These are phyloP conservation scores for Penicillium sumatraense DNA, from an alignment of 2,329 filamentous ascomycete species.

Conservation along the genomic window DNA sequence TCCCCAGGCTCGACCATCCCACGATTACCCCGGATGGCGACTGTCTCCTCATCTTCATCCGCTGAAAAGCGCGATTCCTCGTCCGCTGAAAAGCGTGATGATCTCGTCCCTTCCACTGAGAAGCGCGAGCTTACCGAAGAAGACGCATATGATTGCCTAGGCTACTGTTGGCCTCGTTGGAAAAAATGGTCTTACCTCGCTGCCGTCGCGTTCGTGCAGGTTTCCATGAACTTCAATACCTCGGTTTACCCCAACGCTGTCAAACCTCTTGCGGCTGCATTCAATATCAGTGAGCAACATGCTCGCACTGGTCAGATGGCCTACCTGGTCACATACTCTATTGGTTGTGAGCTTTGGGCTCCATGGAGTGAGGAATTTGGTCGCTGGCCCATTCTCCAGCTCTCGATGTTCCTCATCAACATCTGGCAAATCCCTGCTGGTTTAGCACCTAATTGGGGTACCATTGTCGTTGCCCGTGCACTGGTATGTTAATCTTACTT, in stretches of 20 bases:
- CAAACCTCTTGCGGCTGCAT: constrained; percentile 65
- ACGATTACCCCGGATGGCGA: constrained; percentile 1
- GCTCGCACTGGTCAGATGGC: constrained; percentile 73
- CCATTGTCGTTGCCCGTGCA: constrained; percentile 66
- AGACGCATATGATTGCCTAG: constrained; percentile 67
- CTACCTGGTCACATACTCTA: constrained; percentile 76
- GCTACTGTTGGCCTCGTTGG: constrained; percentile 58
- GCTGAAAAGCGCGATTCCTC: constrained; percentile 2
- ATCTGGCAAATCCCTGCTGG: constrained; percentile 72
- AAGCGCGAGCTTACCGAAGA: constrained; percentile 50
- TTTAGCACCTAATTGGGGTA: constrained; percentile 70
- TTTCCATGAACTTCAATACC: constrained; percentile 77
- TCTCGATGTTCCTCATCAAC: constrained; percentile 73
- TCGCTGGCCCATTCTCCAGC: constrained; percentile 72
- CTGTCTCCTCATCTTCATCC: background rate
- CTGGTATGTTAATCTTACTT: constrained; percentile 46
- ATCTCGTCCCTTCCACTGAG: background rate
- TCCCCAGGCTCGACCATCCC: background rate
- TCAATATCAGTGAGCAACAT: constrained; percentile 66
- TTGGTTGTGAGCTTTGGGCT: constrained; percentile 83
- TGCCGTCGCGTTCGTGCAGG: constrained; percentile 57
- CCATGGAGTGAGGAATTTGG: constrained; percentile 83
- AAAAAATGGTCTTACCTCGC: constrained; percentile 21
- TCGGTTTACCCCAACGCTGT: constrained; percentile 71
- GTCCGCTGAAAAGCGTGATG: background rate